Conservation (phyloP, 148 eudicot species). For the Nepenthes mirabilis region DNA sequence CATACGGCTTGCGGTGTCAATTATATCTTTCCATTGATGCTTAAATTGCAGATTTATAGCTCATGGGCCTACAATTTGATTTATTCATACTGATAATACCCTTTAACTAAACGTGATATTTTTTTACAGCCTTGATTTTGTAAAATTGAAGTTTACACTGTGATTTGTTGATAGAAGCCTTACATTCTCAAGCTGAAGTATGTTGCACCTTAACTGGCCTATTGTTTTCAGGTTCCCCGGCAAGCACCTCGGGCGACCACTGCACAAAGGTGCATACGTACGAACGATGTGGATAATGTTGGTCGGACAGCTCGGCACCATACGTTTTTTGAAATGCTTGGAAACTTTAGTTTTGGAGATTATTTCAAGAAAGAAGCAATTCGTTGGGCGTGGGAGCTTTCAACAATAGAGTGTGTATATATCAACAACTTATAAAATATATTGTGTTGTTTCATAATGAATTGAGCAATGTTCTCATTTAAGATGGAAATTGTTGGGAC, state of each 20-base stretch:
- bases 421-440: background rate
- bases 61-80: too few species aligned
- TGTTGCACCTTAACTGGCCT: background rate
- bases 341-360: conserved; percentile 97
- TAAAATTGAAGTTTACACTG: too few species aligned
- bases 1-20: background rate
- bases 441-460: background rate
- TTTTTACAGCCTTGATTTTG: too few species aligned
- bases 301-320: conserved; percentile 94
- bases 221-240: conserved; percentile 54
- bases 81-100: too few species aligned
- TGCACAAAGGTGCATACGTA: conserved; percentile 89
- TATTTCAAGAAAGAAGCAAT: conserved; percentile 95
- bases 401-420: conserved; percentile 63
- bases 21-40: too few species aligned
- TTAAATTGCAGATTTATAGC: too few species aligned
- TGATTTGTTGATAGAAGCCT: too few species aligned
- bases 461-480: background rate
- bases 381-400: conserved; percentile 96
- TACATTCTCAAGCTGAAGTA: background rate
- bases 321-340: conserved; percentile 97
- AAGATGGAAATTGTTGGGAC: too few species aligned
- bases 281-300: conserved; percentile 94
- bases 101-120: too few species aligned
- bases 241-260: conserved; percentile 83